phyloP scores from a whole-genome alignment of 1,284 basidiomycete species.

The Irpex sp. region DNA sequence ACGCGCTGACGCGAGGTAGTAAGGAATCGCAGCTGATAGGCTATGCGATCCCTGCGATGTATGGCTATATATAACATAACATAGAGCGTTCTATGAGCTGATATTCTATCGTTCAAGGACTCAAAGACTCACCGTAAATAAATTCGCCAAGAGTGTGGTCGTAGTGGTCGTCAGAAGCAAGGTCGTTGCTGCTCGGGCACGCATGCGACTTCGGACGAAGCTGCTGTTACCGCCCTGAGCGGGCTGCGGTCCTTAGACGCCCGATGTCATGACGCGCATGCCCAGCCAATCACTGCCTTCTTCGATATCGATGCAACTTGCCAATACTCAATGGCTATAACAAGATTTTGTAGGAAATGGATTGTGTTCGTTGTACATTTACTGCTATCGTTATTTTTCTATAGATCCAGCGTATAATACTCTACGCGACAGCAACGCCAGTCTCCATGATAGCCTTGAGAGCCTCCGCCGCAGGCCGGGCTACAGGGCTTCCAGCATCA shows the following conservation, averaged over 20 bases:
- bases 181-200: neutral
- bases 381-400: neutral
- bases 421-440: slow-evolving; percentile 16
- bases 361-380: too few species aligned
- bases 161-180: neutral
- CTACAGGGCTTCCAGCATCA: slow-evolving; percentile 27
- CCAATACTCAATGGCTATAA: too few species aligned
- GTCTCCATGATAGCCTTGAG: slow-evolving; percentile 34
- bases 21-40: neutral
- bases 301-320: too few species aligned
- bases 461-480: slow-evolving; percentile 40
- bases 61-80: neutral
- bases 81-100: neutral
- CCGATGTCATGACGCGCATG: neutral
- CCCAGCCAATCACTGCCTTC: too few species aligned
- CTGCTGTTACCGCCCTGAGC: neutral
- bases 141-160: neutral
- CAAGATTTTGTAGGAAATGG: too few species aligned
- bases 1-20: neutral
- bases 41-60: neutral
- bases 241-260: neutral
- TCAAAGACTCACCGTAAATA: neutral
- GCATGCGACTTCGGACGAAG: neutral
- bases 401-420: neutral
- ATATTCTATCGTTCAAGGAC: neutral